Percentiles rank a stretch among this genome's conserved stretches.
Conservation (phyloP, 2,329 filamentous ascomycete species). For the Ophiostoma piceae region DNA sequence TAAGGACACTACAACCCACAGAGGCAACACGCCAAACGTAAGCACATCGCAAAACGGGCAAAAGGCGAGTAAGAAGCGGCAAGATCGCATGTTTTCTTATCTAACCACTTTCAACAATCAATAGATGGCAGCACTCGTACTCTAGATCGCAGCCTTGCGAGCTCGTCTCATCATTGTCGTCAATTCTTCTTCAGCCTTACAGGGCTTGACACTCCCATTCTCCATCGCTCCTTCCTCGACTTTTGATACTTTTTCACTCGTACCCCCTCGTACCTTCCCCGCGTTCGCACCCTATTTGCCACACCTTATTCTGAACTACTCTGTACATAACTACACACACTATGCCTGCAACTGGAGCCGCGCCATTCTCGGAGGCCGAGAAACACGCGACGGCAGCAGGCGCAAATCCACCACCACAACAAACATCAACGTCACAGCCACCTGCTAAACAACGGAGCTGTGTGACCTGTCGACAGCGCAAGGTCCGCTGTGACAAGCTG, state of each 20-base stretch:
- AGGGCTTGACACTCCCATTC: not conserved
- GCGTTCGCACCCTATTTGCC: not conserved
- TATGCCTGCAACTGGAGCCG: conserved; percentile 14
- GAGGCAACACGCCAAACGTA: not conserved
- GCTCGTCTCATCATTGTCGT: not conserved
- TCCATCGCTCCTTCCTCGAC: too few relatives aligned
- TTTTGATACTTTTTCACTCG: not conserved
- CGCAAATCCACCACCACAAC: not conserved
- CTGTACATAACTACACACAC: not conserved
- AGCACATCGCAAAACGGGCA: conserved; percentile 1
- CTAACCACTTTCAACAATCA: not conserved
- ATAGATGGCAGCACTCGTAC: not conserved
- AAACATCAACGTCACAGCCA: not conserved
- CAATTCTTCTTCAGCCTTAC: not conserved
- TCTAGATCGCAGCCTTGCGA: not conserved
- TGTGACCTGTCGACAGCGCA: conserved; percentile 47
- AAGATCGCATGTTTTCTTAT: not conserved
- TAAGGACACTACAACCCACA: not conserved
- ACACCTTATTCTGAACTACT: not conserved
- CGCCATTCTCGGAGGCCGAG: conserved; percentile 27
- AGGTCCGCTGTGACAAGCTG: conserved; percentile 53
- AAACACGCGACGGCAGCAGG: conserved; percentile 25
- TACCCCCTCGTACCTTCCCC: not conserved
- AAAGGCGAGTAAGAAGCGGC: conserved; percentile 1
- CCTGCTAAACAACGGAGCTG: conserved; percentile 43